These are phyloP conservation scores for Fusarium sacchari DNA, from an alignment of 2,329 filamentous ascomycete genomes.

Conservation along the genomic window DNA sequence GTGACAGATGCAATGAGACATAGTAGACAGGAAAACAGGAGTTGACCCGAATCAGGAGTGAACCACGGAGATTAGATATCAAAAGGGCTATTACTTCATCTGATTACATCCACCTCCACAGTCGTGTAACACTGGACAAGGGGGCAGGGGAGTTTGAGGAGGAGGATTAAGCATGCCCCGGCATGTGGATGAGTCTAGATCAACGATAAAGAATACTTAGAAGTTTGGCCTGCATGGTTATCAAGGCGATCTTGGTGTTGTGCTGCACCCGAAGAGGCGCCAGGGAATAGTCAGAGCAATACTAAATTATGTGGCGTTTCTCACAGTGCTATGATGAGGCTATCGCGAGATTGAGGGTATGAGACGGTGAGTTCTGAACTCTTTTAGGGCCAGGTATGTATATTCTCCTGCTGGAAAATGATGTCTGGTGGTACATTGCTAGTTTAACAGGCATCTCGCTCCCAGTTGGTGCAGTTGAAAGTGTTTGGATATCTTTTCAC, in stretches of 20 bases:
- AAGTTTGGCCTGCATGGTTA: neutral
- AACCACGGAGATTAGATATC: conserved; percentile 11
- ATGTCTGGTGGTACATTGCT: neutral
- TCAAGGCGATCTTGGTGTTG: conserved; percentile 1
- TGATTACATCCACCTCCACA: neutral
- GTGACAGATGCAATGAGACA: conserved; percentile 19
- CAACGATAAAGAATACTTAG: neutral
- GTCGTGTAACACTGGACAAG: conserved; percentile 23
- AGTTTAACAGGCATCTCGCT: neutral
- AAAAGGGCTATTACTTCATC: conserved; percentile 9
- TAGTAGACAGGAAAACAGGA: neutral
- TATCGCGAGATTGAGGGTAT: conserved; percentile 10
- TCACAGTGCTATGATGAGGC: conserved; percentile 16
- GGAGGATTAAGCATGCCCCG: conserved; percentile 7
- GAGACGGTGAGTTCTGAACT: neutral
- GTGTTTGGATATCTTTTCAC: neutral
- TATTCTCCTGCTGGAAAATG: neutral
- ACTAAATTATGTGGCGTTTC: neutral
- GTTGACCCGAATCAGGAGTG: neutral
- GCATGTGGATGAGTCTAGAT: conserved; percentile 10
- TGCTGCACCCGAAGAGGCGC: neutral
- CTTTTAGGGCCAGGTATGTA: neutral
- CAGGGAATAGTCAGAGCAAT: neutral
- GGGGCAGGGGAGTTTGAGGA: neutral
- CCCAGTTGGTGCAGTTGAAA: neutral